A percentile compares a stretch with the other conserved stretches of the same genome.
Evolutionary conservation across 345 rosid species (phyloP).

Genomic region (Barbarea vulgaris): DNA sequence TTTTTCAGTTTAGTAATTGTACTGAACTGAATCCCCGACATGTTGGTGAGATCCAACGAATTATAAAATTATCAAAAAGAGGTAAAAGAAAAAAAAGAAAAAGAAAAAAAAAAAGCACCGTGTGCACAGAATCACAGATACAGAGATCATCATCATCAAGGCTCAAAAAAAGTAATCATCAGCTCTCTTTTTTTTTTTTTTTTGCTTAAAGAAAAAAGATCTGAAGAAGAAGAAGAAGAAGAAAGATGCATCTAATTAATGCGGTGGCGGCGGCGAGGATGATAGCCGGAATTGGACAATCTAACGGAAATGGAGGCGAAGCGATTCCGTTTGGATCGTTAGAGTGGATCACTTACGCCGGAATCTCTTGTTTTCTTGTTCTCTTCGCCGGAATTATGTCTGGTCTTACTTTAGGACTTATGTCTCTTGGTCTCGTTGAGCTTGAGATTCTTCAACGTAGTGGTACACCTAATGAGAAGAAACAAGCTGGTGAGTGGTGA

Average conservation of each 20-base stretch:
- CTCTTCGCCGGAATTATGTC: slow-evolving; percentile 97
- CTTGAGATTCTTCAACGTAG: slow-evolving; percentile 96
- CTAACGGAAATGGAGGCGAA: slow-evolving; percentile 38
- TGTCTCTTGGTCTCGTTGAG: slow-evolving; percentile 98
- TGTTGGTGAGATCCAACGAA: slow-evolving; percentile 22
- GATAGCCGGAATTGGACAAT: slow-evolving; percentile 45
- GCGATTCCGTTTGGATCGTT: slow-evolving; percentile 64
- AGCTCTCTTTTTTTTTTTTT: not conserved
- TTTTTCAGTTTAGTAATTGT: not conserved
- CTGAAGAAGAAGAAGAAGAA: slow-evolving; percentile 31
- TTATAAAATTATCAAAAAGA: not conserved
- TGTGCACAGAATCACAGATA: not conserved
- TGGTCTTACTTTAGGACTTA: slow-evolving; percentile 90
- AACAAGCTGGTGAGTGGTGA: slow-evolving; percentile 92
- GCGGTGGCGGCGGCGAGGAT: slow-evolving; percentile 68
- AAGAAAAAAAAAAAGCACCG: not conserved
- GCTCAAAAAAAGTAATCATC: not conserved
- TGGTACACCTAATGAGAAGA: slow-evolving; percentile 80
- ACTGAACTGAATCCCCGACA: slow-evolving; percentile 7
- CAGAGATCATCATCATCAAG: slow-evolving; percentile 1
- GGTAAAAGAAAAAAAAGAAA: too few species aligned
- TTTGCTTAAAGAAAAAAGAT: too few species aligned
- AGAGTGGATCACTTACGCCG: slow-evolving; percentile 66
- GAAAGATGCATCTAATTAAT: slow-evolving; percentile 58
- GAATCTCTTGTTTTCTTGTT: slow-evolving; percentile 77